A percentile compares a stretch with the other conserved stretches of the same genome.
These are phyloP conservation scores for Saturnispora sekii DNA, from an alignment of 805 yeast species.

Conservation along the genomic window DNA sequence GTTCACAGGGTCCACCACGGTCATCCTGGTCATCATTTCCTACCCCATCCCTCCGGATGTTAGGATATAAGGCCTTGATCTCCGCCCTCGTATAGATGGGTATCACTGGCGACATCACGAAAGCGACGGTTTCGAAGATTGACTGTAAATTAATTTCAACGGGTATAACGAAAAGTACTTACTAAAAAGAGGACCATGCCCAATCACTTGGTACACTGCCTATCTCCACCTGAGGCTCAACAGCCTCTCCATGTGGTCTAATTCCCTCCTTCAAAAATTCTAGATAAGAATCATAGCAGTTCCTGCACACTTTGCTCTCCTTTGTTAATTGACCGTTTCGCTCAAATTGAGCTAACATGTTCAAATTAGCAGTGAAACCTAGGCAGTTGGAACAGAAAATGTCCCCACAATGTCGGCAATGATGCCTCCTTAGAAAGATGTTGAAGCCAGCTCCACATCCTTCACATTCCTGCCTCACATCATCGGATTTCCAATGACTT, in stretches of 20 bases:
- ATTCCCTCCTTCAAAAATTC: conserved; percentile 18
- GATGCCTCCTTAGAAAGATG: conserved; percentile 33
- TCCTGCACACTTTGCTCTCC: conserved; percentile 23
- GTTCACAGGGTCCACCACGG: conserved; percentile 16
- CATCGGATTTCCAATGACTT: conserved; percentile 43
- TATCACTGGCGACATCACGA: conserved; percentile 41
- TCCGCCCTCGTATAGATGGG: conserved; percentile 34
- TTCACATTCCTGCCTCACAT: conserved; percentile 29
- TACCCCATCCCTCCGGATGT: conserved; percentile 8
- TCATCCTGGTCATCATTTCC: neutral
- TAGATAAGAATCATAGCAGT: conserved; percentile 20
- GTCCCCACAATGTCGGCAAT: conserved; percentile 43
- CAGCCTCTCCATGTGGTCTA: conserved; percentile 18
- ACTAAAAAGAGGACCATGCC: conserved; percentile 7
- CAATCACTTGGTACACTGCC: conserved; percentile 6
- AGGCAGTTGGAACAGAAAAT: conserved; percentile 33
- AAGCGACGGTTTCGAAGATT: too few relatives aligned
- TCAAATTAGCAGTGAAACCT: conserved; percentile 23
- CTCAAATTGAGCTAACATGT: conserved; percentile 29
- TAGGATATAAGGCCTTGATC: conserved; percentile 20
- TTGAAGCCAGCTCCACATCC: conserved; percentile 21
- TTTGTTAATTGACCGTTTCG: conserved; percentile 11
- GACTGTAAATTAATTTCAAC: too few relatives aligned
- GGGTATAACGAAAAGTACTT: neutral
- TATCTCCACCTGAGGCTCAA: too few relatives aligned